These are phyloP conservation scores for Ophiocordyceps camponoti-rufipedis DNA, from an alignment of 2,329 filamentous ascomycete species.

Conservation along the genomic window DNA sequence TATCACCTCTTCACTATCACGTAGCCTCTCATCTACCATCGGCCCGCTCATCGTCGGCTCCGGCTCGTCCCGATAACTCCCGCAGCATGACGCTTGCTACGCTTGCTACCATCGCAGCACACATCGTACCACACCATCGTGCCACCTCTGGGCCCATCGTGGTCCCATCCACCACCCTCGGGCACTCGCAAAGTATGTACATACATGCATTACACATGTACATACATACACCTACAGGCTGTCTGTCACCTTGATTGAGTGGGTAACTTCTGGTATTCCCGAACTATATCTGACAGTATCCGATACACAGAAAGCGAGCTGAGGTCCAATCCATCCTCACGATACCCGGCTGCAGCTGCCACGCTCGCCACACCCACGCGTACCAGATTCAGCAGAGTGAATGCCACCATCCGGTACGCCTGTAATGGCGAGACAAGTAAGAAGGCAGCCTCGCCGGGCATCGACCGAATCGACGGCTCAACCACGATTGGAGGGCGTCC, in stretches of 20 bases:
- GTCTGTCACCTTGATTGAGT: conserved; percentile 21
- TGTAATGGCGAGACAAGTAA: no score
- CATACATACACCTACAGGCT: not conserved
- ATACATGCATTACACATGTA: not conserved
- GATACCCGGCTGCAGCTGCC: conserved; percentile 4
- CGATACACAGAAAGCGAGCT: conserved; percentile 50
- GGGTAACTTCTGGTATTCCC: conserved; percentile 51
- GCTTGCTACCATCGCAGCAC: no score
- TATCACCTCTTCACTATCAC: no score
- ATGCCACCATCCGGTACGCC: not conserved
- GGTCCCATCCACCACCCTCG: no score
- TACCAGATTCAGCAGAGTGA: not conserved
- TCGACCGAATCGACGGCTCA: conserved; percentile 16
- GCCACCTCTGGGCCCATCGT: no score
- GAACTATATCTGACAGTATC: conserved; percentile 23
- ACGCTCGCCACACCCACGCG: not conserved
- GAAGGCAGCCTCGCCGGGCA: not conserved
- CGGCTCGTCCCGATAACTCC: no score
- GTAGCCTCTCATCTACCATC: no score
- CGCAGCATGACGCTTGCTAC: no score
- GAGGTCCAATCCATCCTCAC: conserved; percentile 18
- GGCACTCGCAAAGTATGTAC: no score
- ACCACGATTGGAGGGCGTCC: conserved; percentile 39
- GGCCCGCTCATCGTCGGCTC: no score
- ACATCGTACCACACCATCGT: no score